Conservation (phyloP, 2,329 filamentous ascomycete species). For the Apiospora hydei region DNA sequence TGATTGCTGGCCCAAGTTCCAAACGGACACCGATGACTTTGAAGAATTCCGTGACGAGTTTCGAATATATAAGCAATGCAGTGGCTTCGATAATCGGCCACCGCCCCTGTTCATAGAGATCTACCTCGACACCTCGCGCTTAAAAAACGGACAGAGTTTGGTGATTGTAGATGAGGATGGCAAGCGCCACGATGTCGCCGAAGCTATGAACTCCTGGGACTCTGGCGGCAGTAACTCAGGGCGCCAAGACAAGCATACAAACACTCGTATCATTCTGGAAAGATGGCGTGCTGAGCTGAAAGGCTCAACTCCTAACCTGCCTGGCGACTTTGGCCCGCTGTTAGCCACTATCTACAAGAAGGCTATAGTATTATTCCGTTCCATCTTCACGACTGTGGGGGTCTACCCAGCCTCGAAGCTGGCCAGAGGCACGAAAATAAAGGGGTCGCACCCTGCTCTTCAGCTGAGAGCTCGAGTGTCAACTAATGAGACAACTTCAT, state of each 20-base stretch:
- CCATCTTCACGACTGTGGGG: constrained; percentile 82
- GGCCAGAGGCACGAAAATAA: constrained; percentile 73
- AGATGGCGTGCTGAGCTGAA: constrained; percentile 89
- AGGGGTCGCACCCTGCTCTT: constrained; percentile 71
- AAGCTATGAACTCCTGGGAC: constrained; percentile 74
- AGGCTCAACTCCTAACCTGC: constrained; percentile 56
- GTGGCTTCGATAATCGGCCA: constrained; percentile 78
- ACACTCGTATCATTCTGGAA: constrained; percentile 83
- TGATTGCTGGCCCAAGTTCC: constrained; percentile 70
- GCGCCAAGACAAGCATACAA: constrained; percentile 49
- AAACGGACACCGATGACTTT: constrained; percentile 92
- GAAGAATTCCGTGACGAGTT: constrained; percentile 86
- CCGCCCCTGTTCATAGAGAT: constrained; percentile 89
- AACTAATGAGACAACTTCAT: constrained; percentile 60
- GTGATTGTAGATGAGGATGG: constrained; percentile 88
- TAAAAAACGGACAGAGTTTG: constrained; percentile 85
- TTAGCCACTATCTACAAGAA: constrained; percentile 96
- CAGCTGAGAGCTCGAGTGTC: constrained; percentile 82
- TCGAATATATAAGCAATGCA: constrained; percentile 80
- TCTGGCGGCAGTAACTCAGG: constrained; percentile 56
- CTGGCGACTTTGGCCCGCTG: constrained; percentile 65
- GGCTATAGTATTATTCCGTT: constrained; percentile 92
- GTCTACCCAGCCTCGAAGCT: constrained; percentile 89
- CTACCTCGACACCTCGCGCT: constrained; percentile 79
- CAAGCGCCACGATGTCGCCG: constrained; percentile 90